Evolutionary conservation across 441 rosid genomes (phyloP).

Genomic region (Erodium moschatum): DNA sequence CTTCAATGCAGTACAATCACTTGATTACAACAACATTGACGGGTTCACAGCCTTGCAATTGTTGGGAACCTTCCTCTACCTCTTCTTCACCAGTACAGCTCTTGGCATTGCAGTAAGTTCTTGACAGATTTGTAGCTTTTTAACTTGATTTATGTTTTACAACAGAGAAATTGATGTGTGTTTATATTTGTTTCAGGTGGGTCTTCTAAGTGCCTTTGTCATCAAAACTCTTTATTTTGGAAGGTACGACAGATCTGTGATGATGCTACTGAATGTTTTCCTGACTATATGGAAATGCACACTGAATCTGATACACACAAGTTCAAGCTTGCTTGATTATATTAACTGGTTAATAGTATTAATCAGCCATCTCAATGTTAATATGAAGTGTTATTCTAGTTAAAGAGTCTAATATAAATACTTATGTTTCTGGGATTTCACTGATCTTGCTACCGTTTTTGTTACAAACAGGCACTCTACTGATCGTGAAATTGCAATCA

Average conservation of each 20-base stretch:
- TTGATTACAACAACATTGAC: slow-evolving; percentile 32
- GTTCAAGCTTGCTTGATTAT: too few relatives aligned
- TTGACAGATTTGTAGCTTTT: background rate
- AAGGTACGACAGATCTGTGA: slow-evolving; percentile 33
- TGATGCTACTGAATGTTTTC: background rate
- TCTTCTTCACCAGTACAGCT: slow-evolving; percentile 48
- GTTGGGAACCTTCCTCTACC: slow-evolving; percentile 59
- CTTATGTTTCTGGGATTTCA: background rate
- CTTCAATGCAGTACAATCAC: slow-evolving; percentile 50
- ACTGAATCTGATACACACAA: too few relatives aligned
- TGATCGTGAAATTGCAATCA: slow-evolving; percentile 61
- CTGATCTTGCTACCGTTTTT: slow-evolving; percentile 13
- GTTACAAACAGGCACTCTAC: slow-evolving; percentile 52
- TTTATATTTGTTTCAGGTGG: slow-evolving; percentile 33
- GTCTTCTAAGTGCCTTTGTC: slow-evolving; percentile 58
- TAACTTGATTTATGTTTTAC: background rate
- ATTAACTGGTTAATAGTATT: too few relatives aligned
- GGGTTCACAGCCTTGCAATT: slow-evolving; percentile 32
- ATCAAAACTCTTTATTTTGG: slow-evolving; percentile 65
- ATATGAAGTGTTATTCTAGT: too few relatives aligned
- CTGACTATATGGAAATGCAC: background rate
- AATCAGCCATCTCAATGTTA: background rate
- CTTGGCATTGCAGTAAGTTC: slow-evolving; percentile 58
- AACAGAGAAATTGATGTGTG: background rate
- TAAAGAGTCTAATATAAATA: too few relatives aligned